A percentile compares a stretch with the other conserved stretches of the same genome.
These are phyloP conservation scores for Massarina eburnea DNA, from an alignment of 2,329 filamentous ascomycete species.

Conservation along the genomic window DNA sequence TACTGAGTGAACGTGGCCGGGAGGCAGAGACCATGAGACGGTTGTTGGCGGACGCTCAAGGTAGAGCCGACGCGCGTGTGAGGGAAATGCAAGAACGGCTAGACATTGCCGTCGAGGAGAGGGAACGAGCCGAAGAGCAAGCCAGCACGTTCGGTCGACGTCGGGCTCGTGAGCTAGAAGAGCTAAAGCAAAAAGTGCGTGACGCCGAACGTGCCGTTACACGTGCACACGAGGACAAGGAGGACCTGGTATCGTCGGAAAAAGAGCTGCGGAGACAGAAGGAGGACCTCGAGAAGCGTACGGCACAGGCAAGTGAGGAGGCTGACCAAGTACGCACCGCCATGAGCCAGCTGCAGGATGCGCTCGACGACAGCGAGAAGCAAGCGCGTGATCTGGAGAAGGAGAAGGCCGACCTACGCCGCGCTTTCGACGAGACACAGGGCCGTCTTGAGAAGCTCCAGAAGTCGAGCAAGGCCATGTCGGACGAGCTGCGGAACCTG, in stretches of 20 bases:
- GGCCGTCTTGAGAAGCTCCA: conserved; percentile 76
- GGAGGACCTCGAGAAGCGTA: conserved; percentile 73
- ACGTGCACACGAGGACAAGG: conserved; percentile 70
- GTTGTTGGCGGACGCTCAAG: conserved; percentile 82
- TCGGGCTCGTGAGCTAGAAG: conserved; percentile 80
- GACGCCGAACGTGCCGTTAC: conserved; percentile 80
- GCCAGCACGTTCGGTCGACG: conserved; percentile 75
- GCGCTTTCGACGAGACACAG: conserved; percentile 76
- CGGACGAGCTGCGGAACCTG: conserved; percentile 59
- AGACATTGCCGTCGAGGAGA: conserved; percentile 89
- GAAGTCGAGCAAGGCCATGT: conserved; percentile 64
- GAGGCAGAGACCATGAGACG: conserved; percentile 95
- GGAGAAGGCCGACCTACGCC: conserved; percentile 74
- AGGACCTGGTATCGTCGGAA: conserved; percentile 73
- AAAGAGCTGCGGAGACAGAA: conserved; percentile 72
- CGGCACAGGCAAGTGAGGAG: conserved; percentile 71
- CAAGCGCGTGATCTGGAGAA: conserved; percentile 82
- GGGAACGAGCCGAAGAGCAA: conserved; percentile 90
- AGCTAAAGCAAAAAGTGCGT: conserved; percentile 74
- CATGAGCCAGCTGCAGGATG: conserved; percentile 74
- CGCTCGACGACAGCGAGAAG: conserved; percentile 84
- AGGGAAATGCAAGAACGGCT: conserved; percentile 87
- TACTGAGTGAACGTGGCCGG: conserved; percentile 83
- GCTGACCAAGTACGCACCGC: conserved; percentile 73
- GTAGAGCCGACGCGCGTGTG: conserved; percentile 76